Evolutionary conservation across 2,329 filamentous ascomycete species (phyloP), one percentile per base, ranked within the genome.

Genomic region (Aureobasidium sp.): DNA sequence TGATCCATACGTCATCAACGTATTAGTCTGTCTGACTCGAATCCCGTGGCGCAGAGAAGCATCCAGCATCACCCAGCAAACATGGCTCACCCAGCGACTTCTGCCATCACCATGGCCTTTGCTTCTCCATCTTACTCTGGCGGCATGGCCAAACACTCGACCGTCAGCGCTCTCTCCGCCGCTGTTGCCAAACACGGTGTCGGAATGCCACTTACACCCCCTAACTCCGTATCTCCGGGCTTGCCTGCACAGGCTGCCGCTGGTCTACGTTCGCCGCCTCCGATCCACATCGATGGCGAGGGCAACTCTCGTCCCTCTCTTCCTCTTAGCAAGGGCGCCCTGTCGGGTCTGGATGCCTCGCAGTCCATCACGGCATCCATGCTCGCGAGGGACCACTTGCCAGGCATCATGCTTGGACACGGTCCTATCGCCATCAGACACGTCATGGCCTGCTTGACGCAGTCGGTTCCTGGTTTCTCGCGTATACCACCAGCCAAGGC

Each of bases 391-490:
- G 85, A 93, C 74, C 89, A 97, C 74, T 83, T 99, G 64, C 92
- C 93, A 2, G 89, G 90, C 69, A 96, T 97, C 74, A 82, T 99
- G 71, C 82, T 97, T 65, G 86, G 87, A 72, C 89, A 97, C 72
- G 94, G 93, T 27, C 92, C 94, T 55, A 78, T 96, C 75, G 91
- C 94, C 58, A 97, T 99, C 74, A 89, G 93, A 69, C 89, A 97
- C 76, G 88, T 99, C 72, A 96, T 96, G 84, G 90, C 90, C 67
- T 93, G 96, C 76, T 82, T 99, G 70, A 96, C 91, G 41, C 92
- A 92, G 53, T 90, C 90, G 15, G 90, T 99, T 12, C 93, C 94
- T 29, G 94, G 93, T 65, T 97, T 96, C 73, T 90, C 90, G 42
- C 85, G 87, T 60, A 94, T 97, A 61, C 88, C 91, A 29, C 90